These are phyloP conservation scores for Desmodesmus armatus DNA, from an alignment of 139 green algal species.

Conservation along the genomic window DNA sequence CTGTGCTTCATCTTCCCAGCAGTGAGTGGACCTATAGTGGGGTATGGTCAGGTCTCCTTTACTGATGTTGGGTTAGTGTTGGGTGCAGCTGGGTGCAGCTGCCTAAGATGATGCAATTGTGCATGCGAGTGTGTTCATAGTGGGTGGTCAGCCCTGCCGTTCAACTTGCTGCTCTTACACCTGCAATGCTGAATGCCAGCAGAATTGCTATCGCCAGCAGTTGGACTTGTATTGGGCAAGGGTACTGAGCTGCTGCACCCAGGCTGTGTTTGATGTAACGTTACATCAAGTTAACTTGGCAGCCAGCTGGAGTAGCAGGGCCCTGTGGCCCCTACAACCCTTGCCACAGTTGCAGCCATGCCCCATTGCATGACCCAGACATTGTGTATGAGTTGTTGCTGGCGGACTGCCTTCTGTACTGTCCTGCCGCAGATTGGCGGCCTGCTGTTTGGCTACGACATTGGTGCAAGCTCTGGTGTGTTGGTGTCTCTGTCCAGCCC, in stretches of 20 bases:
- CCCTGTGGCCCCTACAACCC: not conserved
- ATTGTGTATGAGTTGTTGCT: not conserved
- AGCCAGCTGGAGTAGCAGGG: not conserved
- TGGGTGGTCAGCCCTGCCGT: too few species aligned
- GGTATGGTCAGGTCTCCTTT: too few species aligned
- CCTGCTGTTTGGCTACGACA: constrained; percentile 88
- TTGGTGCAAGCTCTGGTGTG: constrained; percentile 87
- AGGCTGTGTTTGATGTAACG: too few species aligned
- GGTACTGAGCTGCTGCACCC: too few species aligned
- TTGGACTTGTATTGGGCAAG: too few species aligned
- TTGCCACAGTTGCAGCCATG: too few species aligned
- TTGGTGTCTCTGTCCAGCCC: constrained; percentile 76
- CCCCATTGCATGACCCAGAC: not conserved
- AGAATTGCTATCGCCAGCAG: not conserved
- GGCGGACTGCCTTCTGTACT: not conserved
- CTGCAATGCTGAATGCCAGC: too few species aligned
- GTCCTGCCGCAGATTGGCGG: constrained; percentile 64
- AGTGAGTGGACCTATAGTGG: too few species aligned
- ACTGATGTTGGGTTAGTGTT: too few species aligned
- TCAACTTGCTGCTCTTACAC: too few species aligned
- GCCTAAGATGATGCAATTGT: not conserved
- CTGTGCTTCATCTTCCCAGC: constrained; percentile 75
- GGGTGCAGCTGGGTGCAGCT: not conserved
- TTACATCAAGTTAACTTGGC: not conserved
- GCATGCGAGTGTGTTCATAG: too few species aligned